Evolutionary conservation across 305 asterid genomes (phyloP).

Genomic region (Fraxinus greggii): DNA sequence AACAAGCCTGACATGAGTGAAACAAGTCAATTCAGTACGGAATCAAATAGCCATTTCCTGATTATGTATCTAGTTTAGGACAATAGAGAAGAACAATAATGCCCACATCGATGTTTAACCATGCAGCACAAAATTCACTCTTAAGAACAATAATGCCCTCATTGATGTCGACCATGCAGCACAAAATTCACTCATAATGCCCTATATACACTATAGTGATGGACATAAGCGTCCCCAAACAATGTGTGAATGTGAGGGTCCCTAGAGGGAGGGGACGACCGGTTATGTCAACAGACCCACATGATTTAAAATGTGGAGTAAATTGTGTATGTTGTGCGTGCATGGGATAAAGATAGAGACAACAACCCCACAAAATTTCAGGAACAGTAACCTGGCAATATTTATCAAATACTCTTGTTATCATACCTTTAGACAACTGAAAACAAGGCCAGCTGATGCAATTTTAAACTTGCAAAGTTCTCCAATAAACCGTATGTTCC

Average conservation of each 20-base stretch:
- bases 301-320: background rate
- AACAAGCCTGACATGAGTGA: conserved; percentile 68
- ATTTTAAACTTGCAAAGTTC: conserved; percentile 97
- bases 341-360: background rate
- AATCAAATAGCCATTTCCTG: background rate
- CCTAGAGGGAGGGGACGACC: background rate
- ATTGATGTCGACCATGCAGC: background rate
- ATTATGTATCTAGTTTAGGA: background rate
- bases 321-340: background rate
- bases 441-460: conserved; percentile 81
- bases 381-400: background rate
- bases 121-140: background rate
- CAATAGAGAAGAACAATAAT: background rate
- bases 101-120: background rate
- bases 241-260: background rate
- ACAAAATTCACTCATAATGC: background rate
- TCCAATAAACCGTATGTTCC: conserved; percentile 93
- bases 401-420: conserved; percentile 3
- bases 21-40: background rate
- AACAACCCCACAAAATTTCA: conserved; percentile 5
- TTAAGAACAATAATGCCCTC: background rate
- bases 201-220: background rate
- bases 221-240: background rate
- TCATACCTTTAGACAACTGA: conserved; percentile 87
- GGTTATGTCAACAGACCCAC: background rate